Evolutionary conservation across 331 rosid genomes (phyloP).

Genomic region (Pyrus hybrid): DNA sequence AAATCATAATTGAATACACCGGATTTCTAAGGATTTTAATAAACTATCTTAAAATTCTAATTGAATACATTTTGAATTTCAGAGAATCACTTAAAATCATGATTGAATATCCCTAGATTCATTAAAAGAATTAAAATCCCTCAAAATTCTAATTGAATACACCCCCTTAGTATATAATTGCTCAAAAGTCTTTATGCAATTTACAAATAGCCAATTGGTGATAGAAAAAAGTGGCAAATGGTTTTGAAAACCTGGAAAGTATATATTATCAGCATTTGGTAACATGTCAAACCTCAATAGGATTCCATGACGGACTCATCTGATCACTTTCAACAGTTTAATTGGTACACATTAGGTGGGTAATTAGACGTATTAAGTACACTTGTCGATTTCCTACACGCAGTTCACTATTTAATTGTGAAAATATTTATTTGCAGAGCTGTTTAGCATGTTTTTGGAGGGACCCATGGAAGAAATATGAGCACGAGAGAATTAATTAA

Average conservation of each 20-base stretch:
- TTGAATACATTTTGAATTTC: too few species aligned
- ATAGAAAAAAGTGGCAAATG: not conserved
- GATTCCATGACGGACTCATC: constrained; percentile 4
- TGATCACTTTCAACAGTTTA: not conserved
- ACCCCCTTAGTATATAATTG: too few species aligned
- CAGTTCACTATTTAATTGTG: not conserved
- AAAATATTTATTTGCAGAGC: not conserved
- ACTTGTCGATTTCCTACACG: not conserved
- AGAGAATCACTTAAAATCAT: too few species aligned
- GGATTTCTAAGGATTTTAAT: too few species aligned
- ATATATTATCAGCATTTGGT: constrained; percentile 9
- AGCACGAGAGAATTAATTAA: not conserved
- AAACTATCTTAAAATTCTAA: too few species aligned
- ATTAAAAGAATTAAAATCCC: too few species aligned
- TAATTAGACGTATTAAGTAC: not conserved
- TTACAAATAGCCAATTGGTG: not conserved
- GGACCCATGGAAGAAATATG: constrained; percentile 1
- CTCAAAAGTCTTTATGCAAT: too few species aligned
- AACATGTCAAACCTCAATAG: constrained; percentile 7
- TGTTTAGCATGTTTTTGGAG: not conserved
- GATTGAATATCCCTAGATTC: too few species aligned
- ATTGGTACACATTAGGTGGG: not conserved
- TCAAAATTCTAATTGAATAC: too few species aligned
- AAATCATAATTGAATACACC: too few species aligned
- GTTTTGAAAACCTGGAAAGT: not conserved